A percentile compares a stretch with the other conserved stretches of the same genome.
phyloP scores from a whole-genome alignment of 805 yeast genomes.

The Zygosaccharomyces gambellarensis region DNA sequence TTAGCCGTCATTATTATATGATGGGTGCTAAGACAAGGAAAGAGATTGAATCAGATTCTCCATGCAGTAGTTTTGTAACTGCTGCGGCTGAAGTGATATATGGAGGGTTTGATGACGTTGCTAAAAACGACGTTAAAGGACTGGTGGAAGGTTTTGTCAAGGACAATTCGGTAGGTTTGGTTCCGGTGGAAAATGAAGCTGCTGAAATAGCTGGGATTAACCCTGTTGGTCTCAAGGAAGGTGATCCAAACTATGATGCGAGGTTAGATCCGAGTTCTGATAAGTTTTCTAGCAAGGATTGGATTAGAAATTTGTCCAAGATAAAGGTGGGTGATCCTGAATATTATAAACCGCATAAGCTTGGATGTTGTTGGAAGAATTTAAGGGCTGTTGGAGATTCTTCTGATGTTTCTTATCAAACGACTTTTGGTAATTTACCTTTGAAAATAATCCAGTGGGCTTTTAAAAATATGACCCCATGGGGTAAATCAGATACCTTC shows the following conservation, averaged over 20 bases:
- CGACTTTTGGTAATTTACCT: conserved; percentile 48
- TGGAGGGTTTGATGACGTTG: conserved; percentile 1
- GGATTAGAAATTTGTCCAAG: conserved; percentile 63
- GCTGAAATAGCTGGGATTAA: conserved; percentile 18
- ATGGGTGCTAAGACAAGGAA: neutral
- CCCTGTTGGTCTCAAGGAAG: conserved; percentile 22
- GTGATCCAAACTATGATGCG: conserved; percentile 33
- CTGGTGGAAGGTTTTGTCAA: neutral
- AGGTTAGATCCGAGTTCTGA: conserved; percentile 55
- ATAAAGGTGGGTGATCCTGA: conserved; percentile 52
- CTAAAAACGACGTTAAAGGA: neutral
- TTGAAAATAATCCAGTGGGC: conserved; percentile 25
- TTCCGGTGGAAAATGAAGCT: neutral
- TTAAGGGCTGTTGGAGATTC: conserved; percentile 62
- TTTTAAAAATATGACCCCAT: conserved; percentile 21
- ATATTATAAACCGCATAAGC: conserved; percentile 54
- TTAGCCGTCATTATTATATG: too few species aligned
- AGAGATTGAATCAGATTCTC: neutral
- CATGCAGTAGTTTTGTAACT: neutral
- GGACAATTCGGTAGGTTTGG: neutral
- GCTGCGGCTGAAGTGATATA: neutral
- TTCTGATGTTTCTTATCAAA: conserved; percentile 61
- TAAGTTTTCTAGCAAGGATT: conserved; percentile 52
- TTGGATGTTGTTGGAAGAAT: conserved; percentile 57
- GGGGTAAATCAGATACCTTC: conserved; percentile 34